phyloP scores from a whole-genome alignment of 768 basidiomycete species.

The Favolaschia claudopus region DNA sequence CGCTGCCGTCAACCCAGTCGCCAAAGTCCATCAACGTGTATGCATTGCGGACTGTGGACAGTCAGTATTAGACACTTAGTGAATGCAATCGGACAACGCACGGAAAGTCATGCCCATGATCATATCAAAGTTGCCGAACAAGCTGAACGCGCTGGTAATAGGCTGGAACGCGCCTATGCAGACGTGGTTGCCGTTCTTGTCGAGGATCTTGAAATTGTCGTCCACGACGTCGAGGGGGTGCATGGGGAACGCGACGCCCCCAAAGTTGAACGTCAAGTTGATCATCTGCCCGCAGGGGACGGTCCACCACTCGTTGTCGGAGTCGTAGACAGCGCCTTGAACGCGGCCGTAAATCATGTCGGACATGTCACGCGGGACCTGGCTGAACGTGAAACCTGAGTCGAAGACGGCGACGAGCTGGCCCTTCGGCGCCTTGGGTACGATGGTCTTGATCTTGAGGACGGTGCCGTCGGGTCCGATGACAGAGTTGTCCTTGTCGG shows the following conservation, averaged over 20 bases:
- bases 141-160: slow-evolving; percentile 54
- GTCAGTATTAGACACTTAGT: not conserved
- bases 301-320: slow-evolving; percentile 58
- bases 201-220: slow-evolving; percentile 35
- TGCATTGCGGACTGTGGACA: slow-evolving; percentile 64
- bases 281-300: slow-evolving; percentile 71
- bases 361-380: slow-evolving; percentile 42
- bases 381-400: slow-evolving; percentile 73
- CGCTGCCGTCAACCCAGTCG: slow-evolving; percentile 57
- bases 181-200: slow-evolving; percentile 38
- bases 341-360: slow-evolving; percentile 68
- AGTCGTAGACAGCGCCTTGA: slow-evolving; percentile 53
- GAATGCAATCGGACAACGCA: slow-evolving; percentile 40
- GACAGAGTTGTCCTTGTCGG: slow-evolving; percentile 64
- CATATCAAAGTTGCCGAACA: slow-evolving; percentile 60
- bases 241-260: slow-evolving; percentile 58
- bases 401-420: slow-evolving; percentile 72
- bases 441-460: slow-evolving; percentile 54
- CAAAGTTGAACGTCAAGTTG: slow-evolving; percentile 71
- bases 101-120: slow-evolving; percentile 79
- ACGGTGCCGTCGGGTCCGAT: slow-evolving; percentile 65
- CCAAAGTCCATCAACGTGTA: slow-evolving; percentile 73
- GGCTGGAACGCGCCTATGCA: slow-evolving; percentile 74
- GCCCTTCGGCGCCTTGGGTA: slow-evolving; percentile 48
- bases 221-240: slow-evolving; percentile 38